A percentile compares a stretch with the other conserved stretches of the same genome.
These are phyloP conservation scores for Xylaria sp. DNA, from an alignment of 2,329 filamentous ascomycete species.

Conservation along the genomic window DNA sequence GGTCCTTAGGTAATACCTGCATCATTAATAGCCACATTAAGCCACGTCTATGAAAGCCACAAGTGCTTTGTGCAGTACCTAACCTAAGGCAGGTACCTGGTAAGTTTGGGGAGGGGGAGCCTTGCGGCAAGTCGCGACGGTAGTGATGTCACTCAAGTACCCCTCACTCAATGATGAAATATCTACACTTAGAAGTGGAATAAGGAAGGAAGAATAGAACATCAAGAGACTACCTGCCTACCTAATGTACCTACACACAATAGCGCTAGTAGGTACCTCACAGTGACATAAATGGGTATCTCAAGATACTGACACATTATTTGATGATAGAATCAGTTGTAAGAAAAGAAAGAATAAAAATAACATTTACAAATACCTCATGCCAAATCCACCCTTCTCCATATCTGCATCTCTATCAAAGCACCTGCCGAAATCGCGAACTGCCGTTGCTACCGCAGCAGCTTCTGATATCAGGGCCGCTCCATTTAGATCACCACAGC, in stretches of 20 bases:
- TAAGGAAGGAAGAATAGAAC: not conserved
- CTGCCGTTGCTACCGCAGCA: conserved; percentile 27
- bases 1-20: not conserved
- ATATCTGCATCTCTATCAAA: conserved; percentile 21
- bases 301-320: not conserved
- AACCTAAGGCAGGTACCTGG: too few species aligned
- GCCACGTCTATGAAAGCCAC: conserved; percentile 4
- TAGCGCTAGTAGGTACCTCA: too few species aligned
- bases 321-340: not conserved
- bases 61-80: not conserved
- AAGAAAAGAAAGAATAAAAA: not conserved
- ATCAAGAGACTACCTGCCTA: not conserved
- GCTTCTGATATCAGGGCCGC: conserved; percentile 36
- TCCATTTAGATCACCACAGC: conserved; percentile 31
- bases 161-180: conserved; percentile 4
- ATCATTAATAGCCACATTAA: not conserved
- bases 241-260: not conserved
- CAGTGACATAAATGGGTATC: not conserved
- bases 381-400: conserved; percentile 18
- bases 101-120: too few species aligned
- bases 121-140: too few species aligned
- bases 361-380: conserved; percentile 3
- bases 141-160: not conserved
- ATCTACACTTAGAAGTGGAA: not conserved
- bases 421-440: conserved; percentile 32